Percentiles rank a stretch among this genome's conserved stretches.
Evolutionary conservation across 1,284 basidiomycete species (phyloP).

Genomic region (Butyriboletus appendiculatus): DNA sequence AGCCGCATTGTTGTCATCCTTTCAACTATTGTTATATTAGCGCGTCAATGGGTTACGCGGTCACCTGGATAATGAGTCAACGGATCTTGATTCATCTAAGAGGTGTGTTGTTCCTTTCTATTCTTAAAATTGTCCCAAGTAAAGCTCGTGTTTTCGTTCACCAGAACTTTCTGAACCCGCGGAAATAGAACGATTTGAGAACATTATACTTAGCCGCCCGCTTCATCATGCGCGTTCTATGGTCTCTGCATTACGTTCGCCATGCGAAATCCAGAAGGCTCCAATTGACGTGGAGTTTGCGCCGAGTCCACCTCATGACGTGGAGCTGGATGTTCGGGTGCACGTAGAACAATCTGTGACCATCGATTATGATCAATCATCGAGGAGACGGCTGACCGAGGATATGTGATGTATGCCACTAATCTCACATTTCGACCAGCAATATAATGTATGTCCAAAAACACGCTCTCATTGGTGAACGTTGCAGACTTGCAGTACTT

Average conservation of each 20-base stretch:
- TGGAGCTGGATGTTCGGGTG: constrained; percentile 34
- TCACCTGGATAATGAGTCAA: constrained; percentile 44
- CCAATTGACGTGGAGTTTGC: constrained; percentile 28
- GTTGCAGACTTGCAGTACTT: background rate
- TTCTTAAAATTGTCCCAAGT: background rate
- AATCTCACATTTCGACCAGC: constrained; percentile 4
- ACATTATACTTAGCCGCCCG: constrained; percentile 29
- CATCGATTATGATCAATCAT: constrained; percentile 32
- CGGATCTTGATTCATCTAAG: constrained; percentile 38
- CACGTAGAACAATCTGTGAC: constrained; percentile 33
- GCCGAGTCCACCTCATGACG: constrained; percentile 15
- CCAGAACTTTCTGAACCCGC: constrained; percentile 30
- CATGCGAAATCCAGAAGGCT: constrained; percentile 24
- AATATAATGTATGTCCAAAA: constrained; percentile 6
- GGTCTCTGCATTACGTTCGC: constrained; percentile 25
- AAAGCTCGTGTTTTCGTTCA: background rate
- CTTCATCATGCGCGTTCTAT: constrained; percentile 15
- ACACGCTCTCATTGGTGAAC: no score
- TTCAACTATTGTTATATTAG: constrained; percentile 16
- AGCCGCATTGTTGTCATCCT: background rate
- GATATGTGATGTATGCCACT: constrained; percentile 7
- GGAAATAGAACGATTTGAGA: constrained; percentile 29
- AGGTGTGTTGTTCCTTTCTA: constrained; percentile 14
- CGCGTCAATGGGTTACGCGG: constrained; percentile 36
- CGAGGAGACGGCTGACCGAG: constrained; percentile 16